Evolutionary conservation across 192 early-diverging fungal genomes (phyloP), one percentile per base, ranked within the genome.

Genomic region (Oehlia diaphana): DNA sequence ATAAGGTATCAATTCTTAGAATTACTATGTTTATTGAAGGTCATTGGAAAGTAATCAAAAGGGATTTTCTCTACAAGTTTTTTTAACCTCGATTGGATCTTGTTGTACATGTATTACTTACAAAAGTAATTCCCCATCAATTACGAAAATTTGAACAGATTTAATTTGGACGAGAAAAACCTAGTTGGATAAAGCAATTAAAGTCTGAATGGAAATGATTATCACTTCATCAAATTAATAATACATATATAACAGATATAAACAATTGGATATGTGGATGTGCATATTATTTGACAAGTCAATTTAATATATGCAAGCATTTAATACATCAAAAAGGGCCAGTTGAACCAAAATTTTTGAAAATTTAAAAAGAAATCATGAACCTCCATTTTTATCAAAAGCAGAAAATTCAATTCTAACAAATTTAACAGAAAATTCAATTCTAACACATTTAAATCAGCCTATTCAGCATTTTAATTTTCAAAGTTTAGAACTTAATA

Each of bases 221-320:
- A 53, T 10, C 72, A 31, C 9, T 6, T 50, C 42, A 53, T 28
- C 26, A 37, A 13, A 74, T 58, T n/a, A n/a, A n/a, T 74, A 53
- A 74, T 26, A 49, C 21, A 28, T 74, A 62, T 74, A 58, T 62
- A 14, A 74, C 50, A 33, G n/a, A 74, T 74, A 2, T 62, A 4
- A 14, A 74, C 3, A 31, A 58, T 62, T 74, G 50, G 72, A 61
- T 58, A 31, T 74, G 72, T 58, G 23, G 50, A 31, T 74, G 72
- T 26, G 1, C n/a, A 61, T 74, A 74, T 8, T 53, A 33, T 62
- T 35, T 74, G n/a, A 74, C 49, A 21, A 62, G 50, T 53, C 26
- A 28, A 61, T 61, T 74, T 62, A 74, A 74, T 61, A 28, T 74
- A 21, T 74, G 53, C 28, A 74, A 74, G 16, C 50, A 74, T 23